Evolutionary conservation across 345 rosid genomes (phyloP), one percentile per base, ranked within the genome.

Genomic region (Hibiscus tridactylites): DNA sequence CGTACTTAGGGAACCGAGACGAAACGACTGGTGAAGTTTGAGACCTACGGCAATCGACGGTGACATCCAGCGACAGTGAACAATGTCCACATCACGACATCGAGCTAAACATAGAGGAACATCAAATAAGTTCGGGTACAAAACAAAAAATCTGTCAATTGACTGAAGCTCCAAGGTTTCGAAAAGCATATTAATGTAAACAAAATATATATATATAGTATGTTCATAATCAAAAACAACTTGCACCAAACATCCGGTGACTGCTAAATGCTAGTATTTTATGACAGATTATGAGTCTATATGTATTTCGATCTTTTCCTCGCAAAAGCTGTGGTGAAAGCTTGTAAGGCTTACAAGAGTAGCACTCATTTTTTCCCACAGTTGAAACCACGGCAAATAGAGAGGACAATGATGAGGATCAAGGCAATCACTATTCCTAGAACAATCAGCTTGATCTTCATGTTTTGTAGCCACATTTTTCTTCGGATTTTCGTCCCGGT

Each of bases 391-490:
- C 73, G 96, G 83, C 97, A 94, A 67, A 94, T 65, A 0, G 96
- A 84, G 52, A 94, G 77, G 49, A 90, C 8, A 58, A 91, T 84
- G 81, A 94, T 81, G 66, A 93, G 94, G 75, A 90, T 80, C 88
- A 93, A 77, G 13, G 88, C 88, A 28, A 84, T 47, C 68, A 93
- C 19, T 72, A 94, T 87, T 60, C 87, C 96, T 10, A 90, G 71
- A 57, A 91, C 98, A 31, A 94, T 85, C 75, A 94, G 82, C 81
- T 94, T 94, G 63, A 94, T 87, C 90, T 94, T 94, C 98, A 94
- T 94, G 80, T 91, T 94, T 78, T 94, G 86, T 42, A 83, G 2
- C 98, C 97, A 94, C 97, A 91, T 86, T 82, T 88, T 91, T 79
- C 91, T 90, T 77, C 80, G 83, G 82, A 94, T 81, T 86, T 94